phyloP scores from a whole-genome alignment of 345 rosid species.

The Hibiscus syriacus region DNA sequence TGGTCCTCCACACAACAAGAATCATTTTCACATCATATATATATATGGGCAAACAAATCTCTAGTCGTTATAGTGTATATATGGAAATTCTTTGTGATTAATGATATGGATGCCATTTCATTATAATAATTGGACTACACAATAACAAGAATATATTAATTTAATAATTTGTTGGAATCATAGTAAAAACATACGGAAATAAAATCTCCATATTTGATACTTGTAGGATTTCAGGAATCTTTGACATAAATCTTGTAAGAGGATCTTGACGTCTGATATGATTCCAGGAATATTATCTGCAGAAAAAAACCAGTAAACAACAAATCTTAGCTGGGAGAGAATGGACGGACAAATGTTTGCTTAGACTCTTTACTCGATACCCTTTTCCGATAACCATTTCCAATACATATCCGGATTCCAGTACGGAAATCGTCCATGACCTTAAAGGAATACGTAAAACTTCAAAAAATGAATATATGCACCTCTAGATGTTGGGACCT shows the following conservation, averaged over 20 bases:
- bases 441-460: too few relatives aligned
- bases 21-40: too few relatives aligned
- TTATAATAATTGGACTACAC: not conserved
- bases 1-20: too few relatives aligned
- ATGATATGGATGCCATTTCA: not conserved
- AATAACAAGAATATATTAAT: not conserved
- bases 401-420: too few relatives aligned
- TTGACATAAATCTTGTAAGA: not conserved
- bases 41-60: not conserved
- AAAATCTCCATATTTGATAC: not conserved
- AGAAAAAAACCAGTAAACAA: not conserved
- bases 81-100: not conserved
- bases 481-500: slow-evolving; percentile 9
- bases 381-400: too few relatives aligned
- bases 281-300: slow-evolving; percentile 1
- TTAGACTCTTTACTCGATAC: too few relatives aligned
- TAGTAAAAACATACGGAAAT: too few relatives aligned
- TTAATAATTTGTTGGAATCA: not conserved
- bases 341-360: too few relatives aligned
- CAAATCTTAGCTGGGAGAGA: too few relatives aligned
- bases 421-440: too few relatives aligned
- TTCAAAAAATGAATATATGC: not conserved
- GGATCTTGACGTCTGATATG: not conserved
- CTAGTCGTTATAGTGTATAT: not conserved
- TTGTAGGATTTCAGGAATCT: not conserved